Percentiles rank a stretch among this genome's conserved stretches.
These are phyloP conservation scores for Pythium myriotylum DNA, from an alignment of 352 stramenopile genomes.

Conservation along the genomic window DNA sequence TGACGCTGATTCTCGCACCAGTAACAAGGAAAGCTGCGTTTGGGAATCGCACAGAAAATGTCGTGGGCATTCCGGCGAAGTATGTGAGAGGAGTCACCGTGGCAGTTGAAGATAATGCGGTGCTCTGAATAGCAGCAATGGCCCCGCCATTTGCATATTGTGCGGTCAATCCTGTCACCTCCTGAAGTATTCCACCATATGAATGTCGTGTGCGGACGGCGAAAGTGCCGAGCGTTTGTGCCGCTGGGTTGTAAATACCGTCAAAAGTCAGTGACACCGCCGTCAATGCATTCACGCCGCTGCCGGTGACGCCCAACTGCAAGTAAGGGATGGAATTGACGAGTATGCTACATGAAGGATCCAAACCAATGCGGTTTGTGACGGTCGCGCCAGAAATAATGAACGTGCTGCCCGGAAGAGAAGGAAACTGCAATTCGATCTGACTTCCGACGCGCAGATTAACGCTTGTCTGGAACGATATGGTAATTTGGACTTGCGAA, in stretches of 20 bases:
- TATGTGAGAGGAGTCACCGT: constrained; percentile 45
- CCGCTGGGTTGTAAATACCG: constrained; percentile 58
- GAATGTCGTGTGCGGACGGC: constrained; percentile 46
- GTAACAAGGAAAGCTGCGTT: constrained; percentile 47
- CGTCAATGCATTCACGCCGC: constrained; percentile 27
- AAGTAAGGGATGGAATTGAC: constrained; percentile 37
- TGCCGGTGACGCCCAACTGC: constrained; percentile 40
- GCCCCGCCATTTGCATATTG: not conserved
- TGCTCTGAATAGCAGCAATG: constrained; percentile 30
- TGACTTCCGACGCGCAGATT: constrained; percentile 40
- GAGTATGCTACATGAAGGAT: constrained; percentile 34
- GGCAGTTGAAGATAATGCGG: constrained; percentile 33
- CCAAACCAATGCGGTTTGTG: constrained; percentile 25
- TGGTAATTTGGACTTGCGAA: constrained; percentile 30
- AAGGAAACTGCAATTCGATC: constrained; percentile 53
- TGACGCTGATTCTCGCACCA: constrained; percentile 40
- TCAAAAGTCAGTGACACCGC: constrained; percentile 43
- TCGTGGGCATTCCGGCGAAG: constrained; percentile 43
- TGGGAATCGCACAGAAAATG: constrained; percentile 44
- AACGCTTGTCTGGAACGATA: constrained; percentile 49
- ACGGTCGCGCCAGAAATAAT: constrained; percentile 32
- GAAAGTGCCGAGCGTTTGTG: constrained; percentile 37
- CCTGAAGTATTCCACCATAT: constrained; percentile 42
- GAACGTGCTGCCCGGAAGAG: constrained; percentile 41
- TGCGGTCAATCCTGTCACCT: constrained; percentile 24